A percentile compares a stretch with the other conserved stretches of the same genome.
phyloP scores from a whole-genome alignment of 306 rosid species.

The Rosa persica region DNA sequence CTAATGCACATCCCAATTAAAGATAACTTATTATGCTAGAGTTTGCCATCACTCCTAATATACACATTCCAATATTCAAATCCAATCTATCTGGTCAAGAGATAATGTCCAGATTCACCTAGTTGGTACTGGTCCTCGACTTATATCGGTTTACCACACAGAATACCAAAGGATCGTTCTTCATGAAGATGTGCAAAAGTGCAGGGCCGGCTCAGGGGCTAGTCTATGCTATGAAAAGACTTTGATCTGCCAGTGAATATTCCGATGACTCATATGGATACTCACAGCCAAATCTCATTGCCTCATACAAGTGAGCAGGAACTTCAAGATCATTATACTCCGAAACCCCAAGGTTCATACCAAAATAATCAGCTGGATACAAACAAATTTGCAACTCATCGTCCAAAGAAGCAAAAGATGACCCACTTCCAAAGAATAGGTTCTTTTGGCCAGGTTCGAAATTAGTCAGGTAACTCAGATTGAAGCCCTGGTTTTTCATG shows the following conservation, averaged over 20 bases:
- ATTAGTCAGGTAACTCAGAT: slow-evolving; percentile 48
- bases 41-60: slow-evolving; percentile 47
- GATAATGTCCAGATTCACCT: slow-evolving; percentile 47
- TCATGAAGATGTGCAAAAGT: slow-evolving; percentile 30
- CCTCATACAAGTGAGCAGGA: slow-evolving; percentile 58
- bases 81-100: slow-evolving; percentile 43
- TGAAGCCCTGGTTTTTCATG: slow-evolving; percentile 51
- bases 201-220: slow-evolving; percentile 32
- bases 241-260: slow-evolving; percentile 61
- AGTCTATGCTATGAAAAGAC: slow-evolving; percentile 71
- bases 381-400: slow-evolving; percentile 57
- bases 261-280: slow-evolving; percentile 54
- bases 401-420: slow-evolving; percentile 47
- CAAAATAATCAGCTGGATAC: slow-evolving; percentile 51
- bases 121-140: slow-evolving; percentile 34
- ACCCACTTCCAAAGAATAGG: slow-evolving; percentile 47
- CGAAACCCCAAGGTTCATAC: slow-evolving; percentile 50
- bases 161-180: slow-evolving; percentile 37
- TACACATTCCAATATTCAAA: slow-evolving; percentile 56
- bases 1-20: slow-evolving; percentile 18
- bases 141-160: slow-evolving; percentile 32
- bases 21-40: slow-evolving; percentile 48
- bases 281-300: slow-evolving; percentile 43
- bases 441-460: slow-evolving; percentile 47
- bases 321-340: slow-evolving; percentile 65